Base-by-base conservation (phyloP, 106 monocot species). In the Acanthochlamys bracteata region DNA sequence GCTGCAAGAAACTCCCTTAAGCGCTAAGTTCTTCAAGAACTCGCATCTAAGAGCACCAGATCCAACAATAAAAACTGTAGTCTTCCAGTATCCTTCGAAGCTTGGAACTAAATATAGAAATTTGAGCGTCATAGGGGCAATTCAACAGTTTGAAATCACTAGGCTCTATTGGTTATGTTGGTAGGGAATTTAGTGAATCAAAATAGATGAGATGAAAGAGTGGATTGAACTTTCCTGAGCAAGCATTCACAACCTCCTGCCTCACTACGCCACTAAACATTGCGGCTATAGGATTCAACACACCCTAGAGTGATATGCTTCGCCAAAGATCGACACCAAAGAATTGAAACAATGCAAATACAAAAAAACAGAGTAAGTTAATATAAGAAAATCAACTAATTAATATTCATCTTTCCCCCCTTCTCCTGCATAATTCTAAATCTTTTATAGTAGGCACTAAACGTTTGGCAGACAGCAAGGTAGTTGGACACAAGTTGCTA, bases 31-130 rank as follows among this genome's bases (percentile, higher is more conserved):
- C 77, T 98, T 98, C 75, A 98, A 79, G 75, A 98, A 91, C 60
- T 98, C 96, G 64, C 96, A 91, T 40, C 96, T 91, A 75, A 98
- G 87, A 42, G 96, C 96, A 67, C 96, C 96, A n/a, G 88, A 75
- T 3, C 88, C 96, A 10, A 91, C 88, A 59, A 98, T 69, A 71
- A 98, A 98, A 21, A 84, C 74, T 56, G 81, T 98, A 26, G 91
- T 83, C 87, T 72, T 88, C 74, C 65, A 98, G 60, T 55, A 85
- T 88, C 59, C 77, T 85, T 63, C 91, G 96, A 68, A 91, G 87
- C 67, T 75, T 88, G 55, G 82, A 78, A 23, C 95, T 90, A 78
- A 96, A 96, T 2, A 96, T 87, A 69, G 87, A 88, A 56, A 96
- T 88, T 65, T 96, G 95, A 25, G 90, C 95, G 82, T 96, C 95